Base-by-base conservation (phyloP, 768 basidiomycete genomes). In the Xanthoconium stramineum region DNA sequence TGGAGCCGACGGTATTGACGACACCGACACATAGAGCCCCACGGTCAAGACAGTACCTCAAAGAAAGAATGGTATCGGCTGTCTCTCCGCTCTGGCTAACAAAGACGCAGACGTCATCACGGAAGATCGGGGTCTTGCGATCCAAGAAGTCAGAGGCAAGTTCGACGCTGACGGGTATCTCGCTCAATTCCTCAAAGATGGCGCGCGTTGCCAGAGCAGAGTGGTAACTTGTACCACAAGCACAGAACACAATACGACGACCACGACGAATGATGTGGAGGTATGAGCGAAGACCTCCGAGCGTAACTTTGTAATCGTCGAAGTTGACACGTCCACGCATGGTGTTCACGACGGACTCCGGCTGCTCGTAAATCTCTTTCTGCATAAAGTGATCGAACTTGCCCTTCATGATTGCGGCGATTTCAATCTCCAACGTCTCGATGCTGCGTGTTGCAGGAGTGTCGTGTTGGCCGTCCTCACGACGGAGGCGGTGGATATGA, bases 351-450 rank as follows among this genome's bases (percentile, higher is more conserved):
- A 98, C 97, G 29, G 94, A 96, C 69, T 99, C 97, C 49, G 97
- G 96, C 73, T 98, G 96, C 70, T 98, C 92, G 79, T 94, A 98
- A 65, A 98, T 98, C 75, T 99, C 97, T 79, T 99, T 99, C 73
- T 98, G 96, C 97, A 99, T 99, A 78, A 99, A 99, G 70, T 96
- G 95, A 70, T 93, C 93, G 72, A 98, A 99, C 74, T 94, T 93
- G 70, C 97, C 97, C 82, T 99, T 99, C 97, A 98, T 98, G 78
- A 99, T 98, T 63, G 96, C 97, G n/a, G 96, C 96, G 45, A 99
- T 84, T 75, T 99, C 97, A 61, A 99, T 86, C 76, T 98, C 97
- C 64, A 99, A 85, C 6, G 94, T 97, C 78, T 98, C 97, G 73
- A 99, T 98, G 61, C 84, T 93, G 62, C 97, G 91, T 35, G 94